Base-by-base conservation (phyloP, 2,329 filamentous ascomycete species). In the Talaromyces sp. region DNA sequence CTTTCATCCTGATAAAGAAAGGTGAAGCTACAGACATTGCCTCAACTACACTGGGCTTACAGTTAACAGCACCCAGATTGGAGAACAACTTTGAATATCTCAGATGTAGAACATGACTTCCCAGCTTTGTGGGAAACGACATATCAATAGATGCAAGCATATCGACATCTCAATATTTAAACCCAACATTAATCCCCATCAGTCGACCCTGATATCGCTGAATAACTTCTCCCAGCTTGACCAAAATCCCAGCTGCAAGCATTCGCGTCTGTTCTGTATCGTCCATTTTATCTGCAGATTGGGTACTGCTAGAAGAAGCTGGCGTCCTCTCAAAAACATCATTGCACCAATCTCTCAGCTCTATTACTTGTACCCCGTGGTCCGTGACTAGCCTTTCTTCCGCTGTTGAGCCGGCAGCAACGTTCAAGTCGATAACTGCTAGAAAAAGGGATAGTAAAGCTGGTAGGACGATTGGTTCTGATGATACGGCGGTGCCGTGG, bases 271-370 rank as follows among this genome's bases (percentile, higher is more conserved):
- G 72, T 36, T 74, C 73, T 28, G 71, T 62, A 2, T 67, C 68
- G 61, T 73, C 72, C 37, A 43, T 53, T 82, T 81, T 63, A 86
- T 79, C 69, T 83, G 84, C 48, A 91, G 86, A 72, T 86, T 85
- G 28, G 88, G 81, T 66, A 83, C 83, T 63, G 84, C 86, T 80
- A 75, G 19, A 79, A 77, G 57, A 71, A 60, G 62, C 70, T 60
- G 73, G 67, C 61, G 69, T 72, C 51, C 78, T 78, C 60, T 88
- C 84, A 72, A 97, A 95, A 1, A 97, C 82, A 56, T 80, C 79
- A 43, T 85, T 81, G 1, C 89, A 88, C 94, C 94, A 99, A 67
- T 91, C 89, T 66, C 89, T 84, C 60, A 90, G 89, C 79, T 97
- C 93, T 53, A 96, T 80, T 21, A 97, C 77, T 70, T 93, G 86